Conservation (phyloP, 306 rosid genomes). For the Trifolium pratense region DNA sequence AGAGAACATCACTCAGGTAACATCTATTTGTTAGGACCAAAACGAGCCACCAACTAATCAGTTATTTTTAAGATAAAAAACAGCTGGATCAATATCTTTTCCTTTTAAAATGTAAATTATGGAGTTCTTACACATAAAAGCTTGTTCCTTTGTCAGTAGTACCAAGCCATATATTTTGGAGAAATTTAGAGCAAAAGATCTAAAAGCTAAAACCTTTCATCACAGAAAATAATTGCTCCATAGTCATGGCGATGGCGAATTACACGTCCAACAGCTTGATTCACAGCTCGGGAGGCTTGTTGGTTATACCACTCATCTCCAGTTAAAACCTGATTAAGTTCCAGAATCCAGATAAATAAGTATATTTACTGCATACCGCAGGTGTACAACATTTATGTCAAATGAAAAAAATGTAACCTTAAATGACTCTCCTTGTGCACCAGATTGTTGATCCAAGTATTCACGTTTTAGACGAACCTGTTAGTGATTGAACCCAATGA, state of each 20-base stretch:
- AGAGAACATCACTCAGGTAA: slow-evolving; percentile 18
- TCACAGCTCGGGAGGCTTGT: slow-evolving; percentile 95
- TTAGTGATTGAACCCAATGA: slow-evolving; percentile 38
- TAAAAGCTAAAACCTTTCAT: slow-evolving; percentile 75
- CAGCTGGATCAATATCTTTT: slow-evolving; percentile 7
- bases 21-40: slow-evolving; percentile 26
- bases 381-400: slow-evolving; percentile 24
- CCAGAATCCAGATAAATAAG: slow-evolving; percentile 38
- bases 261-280: slow-evolving; percentile 98
- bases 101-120: slow-evolving; percentile 17
- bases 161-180: slow-evolving; percentile 30
- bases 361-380: not conserved
- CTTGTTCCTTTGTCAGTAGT: slow-evolving; percentile 15
- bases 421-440: slow-evolving; percentile 45
- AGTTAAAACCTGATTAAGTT: slow-evolving; percentile 55
- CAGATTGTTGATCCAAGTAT: slow-evolving; percentile 73
- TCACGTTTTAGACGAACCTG: slow-evolving; percentile 96
- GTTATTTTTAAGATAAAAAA: slow-evolving; percentile 23
- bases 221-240: slow-evolving; percentile 92
- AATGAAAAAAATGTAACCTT: slow-evolving; percentile 56
- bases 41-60: slow-evolving; percentile 16
- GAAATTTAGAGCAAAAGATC: slow-evolving; percentile 34
- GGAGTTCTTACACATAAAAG: not conserved
- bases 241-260: slow-evolving; percentile 97
- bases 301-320: slow-evolving; percentile 98